Percentiles rank a stretch among this genome's conserved stretches.
Conservation (phyloP, 306 rosid species). For the Glycyrrhiza uralensis region DNA sequence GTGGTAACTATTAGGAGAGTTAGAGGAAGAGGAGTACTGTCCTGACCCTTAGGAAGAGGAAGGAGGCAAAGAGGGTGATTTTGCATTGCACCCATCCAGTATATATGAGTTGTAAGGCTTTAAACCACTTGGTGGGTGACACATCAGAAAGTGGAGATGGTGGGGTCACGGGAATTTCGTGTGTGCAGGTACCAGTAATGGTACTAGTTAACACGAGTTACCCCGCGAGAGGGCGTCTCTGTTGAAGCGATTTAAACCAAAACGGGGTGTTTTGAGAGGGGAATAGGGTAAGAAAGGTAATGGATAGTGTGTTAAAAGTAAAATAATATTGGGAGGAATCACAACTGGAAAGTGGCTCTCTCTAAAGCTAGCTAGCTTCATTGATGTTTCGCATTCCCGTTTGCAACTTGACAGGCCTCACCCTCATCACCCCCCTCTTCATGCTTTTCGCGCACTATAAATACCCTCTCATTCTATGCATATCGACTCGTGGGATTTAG, state of each 20-base stretch:
- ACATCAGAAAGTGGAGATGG: slow-evolving; percentile 56
- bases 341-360: slow-evolving; percentile 52
- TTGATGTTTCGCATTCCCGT: slow-evolving; percentile 13
- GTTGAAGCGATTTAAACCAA: slow-evolving; percentile 20
- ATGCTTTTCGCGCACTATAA: slow-evolving; percentile 42
- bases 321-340: slow-evolving; percentile 20
- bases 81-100: background rate
- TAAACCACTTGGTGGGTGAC: slow-evolving; percentile 83
- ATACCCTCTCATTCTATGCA: slow-evolving; percentile 15
- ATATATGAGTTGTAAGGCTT: slow-evolving; percentile 68
- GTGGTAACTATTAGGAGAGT: background rate
- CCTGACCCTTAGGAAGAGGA: slow-evolving; percentile 25
- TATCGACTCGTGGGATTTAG: slow-evolving; percentile 29
- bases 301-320: slow-evolving; percentile 39
- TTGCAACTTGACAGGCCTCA: slow-evolving; percentile 29
- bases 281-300: slow-evolving; percentile 34
- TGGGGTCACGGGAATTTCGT: slow-evolving; percentile 41
- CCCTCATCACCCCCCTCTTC: too few relatives aligned
- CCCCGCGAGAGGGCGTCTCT: slow-evolving; percentile 10
- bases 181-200: slow-evolving; percentile 32
- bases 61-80: background rate
- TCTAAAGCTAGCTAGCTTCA: slow-evolving; percentile 2
- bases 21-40: background rate
- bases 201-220: slow-evolving; percentile 28
- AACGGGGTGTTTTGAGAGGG: slow-evolving; percentile 29